Percentiles rank a stretch among this genome's conserved stretches.
Conservation (phyloP, 2,329 filamentous ascomycete genomes). For the Aspergillus neotritici region DNA sequence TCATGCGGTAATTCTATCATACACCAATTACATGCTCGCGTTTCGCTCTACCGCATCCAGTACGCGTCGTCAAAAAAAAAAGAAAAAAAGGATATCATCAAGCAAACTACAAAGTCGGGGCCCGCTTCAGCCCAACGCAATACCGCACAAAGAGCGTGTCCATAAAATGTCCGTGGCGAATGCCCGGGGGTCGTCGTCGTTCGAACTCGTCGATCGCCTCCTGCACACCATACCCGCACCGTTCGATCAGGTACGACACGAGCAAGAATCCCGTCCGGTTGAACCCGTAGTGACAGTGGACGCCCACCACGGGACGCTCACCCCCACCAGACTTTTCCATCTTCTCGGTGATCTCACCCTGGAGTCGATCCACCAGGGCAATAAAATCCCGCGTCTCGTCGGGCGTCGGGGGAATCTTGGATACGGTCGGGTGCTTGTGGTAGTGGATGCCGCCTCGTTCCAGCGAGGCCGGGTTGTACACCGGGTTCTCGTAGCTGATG, state of each 20-base stretch:
- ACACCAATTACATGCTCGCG: too few species aligned
- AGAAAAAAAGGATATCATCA: constrained; percentile 7
- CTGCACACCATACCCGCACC: constrained; percentile 63
- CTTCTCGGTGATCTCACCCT: constrained; percentile 49
- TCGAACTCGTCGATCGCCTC: constrained; percentile 77
- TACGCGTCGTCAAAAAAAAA: constrained; percentile 13
- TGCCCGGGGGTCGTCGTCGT: constrained; percentile 67
- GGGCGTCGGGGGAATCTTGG: constrained; percentile 72
- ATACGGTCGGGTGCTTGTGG: constrained; percentile 86
- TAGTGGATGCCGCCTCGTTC: constrained; percentile 64
- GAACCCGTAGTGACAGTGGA: constrained; percentile 95
- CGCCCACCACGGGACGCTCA: constrained; percentile 57
- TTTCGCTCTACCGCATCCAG: too few species aligned
- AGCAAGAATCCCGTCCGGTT: constrained; percentile 92
- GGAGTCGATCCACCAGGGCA: constrained; percentile 54
- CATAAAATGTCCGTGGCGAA: constrained; percentile 83
- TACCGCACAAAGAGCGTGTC: constrained; percentile 80
- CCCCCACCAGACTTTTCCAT: constrained; percentile 42
- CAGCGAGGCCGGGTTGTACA: constrained; percentile 73
- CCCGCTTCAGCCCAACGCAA: constrained; percentile 46
- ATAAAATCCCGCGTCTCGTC: constrained; percentile 59
- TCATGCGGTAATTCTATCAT: too few species aligned
- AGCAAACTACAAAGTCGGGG: constrained; percentile 31
- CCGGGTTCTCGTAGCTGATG: constrained; percentile 83
- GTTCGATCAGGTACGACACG: constrained; percentile 83